Base-by-base conservation (phyloP, 306 rosid species). In the Carpinus viminea region DNA sequence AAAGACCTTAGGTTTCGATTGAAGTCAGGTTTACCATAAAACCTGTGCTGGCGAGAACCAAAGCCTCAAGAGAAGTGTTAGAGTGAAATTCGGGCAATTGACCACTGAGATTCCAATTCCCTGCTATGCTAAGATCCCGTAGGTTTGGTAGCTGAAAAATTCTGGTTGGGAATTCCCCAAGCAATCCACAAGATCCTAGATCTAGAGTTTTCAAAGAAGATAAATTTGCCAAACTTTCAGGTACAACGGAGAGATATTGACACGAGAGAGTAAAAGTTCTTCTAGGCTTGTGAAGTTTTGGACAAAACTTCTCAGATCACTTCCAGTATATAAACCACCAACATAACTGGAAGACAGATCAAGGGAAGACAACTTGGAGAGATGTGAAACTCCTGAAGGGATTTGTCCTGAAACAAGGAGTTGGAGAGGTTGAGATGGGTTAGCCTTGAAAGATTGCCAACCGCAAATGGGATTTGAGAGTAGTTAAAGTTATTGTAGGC, bases 81-180 rank as follows among this genome's bases (percentile, higher is more conserved):
- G 48, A 56, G 43, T 62, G 76, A 70, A 85, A 75, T 34, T 76
- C 83, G 17, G 89, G 91, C 21, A 89, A 62, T 13, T 71, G 45
- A 48, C 89, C 88, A 1, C 0, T 52, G 24, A 89, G 85, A 13
- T 83, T 0, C 7, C 0, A 16, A 36, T 89, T 89, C 0, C 0
- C 0, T 0, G n/a, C 0, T 3, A 82, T 2, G 2, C 0, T 2
- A 11, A 89, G 77, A n/a, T 5, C 0, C 46, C 20, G n/a, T 45
- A 89, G 45, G 12, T 85, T 77, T 43, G 81, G 86, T 6, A 85
- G 62, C 4, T 73, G 76, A 47, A 89, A 86, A n/a, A 84, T 74
- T 60, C 24, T 65, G 5, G 1, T 15, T 0, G 85, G 88, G 36
- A 89, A 83, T 31, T 66, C 70, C 7, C 90, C 90, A 10, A 20